Evolutionary conservation across 2,329 filamentous ascomycete species (phyloP).

Genomic region (Pseudogymnoascus pannorum): DNA sequence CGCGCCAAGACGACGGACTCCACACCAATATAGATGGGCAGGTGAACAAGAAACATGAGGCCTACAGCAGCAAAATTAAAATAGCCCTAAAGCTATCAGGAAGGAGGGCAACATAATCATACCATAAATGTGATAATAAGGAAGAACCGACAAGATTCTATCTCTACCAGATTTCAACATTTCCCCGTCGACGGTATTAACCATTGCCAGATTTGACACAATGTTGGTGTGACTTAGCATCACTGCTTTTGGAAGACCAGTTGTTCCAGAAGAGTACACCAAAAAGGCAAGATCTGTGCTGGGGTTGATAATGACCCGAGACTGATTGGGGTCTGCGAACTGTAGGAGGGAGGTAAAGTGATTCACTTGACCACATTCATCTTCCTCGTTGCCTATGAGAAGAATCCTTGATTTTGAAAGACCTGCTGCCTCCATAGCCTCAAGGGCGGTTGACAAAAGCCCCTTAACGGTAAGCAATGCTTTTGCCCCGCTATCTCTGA

Average conservation of each 20-base stretch:
- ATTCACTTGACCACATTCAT: slow-evolving; percentile 34
- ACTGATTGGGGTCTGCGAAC: slow-evolving; percentile 59
- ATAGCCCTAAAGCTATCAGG: background rate
- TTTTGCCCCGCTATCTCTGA: slow-evolving; percentile 65
- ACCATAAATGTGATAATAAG: slow-evolving; percentile 70
- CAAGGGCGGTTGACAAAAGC: slow-evolving; percentile 53
- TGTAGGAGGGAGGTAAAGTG: slow-evolving; percentile 61
- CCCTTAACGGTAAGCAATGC: slow-evolving; percentile 63
- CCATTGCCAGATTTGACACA: slow-evolving; percentile 34
- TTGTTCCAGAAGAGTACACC: slow-evolving; percentile 78
- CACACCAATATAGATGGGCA: slow-evolving; percentile 55
- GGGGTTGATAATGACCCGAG: slow-evolving; percentile 47
- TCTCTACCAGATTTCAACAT: slow-evolving; percentile 40
- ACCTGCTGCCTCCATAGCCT: slow-evolving; percentile 60
- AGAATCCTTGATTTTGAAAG: slow-evolving; percentile 63
- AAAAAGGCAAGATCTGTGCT: slow-evolving; percentile 54
- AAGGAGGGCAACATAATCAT: background rate
- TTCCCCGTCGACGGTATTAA: slow-evolving; percentile 42
- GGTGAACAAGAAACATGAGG: slow-evolving; percentile 62
- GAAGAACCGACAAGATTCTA: slow-evolving; percentile 65
- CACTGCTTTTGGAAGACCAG: slow-evolving; percentile 77
- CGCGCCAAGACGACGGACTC: slow-evolving; percentile 62
- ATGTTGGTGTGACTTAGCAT: slow-evolving; percentile 40
- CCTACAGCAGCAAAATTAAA: background rate
- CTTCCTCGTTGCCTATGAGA: slow-evolving; percentile 60